phyloP scores from a whole-genome alignment of 176 grass and related monocot species.

The Raddia guianensis region DNA sequence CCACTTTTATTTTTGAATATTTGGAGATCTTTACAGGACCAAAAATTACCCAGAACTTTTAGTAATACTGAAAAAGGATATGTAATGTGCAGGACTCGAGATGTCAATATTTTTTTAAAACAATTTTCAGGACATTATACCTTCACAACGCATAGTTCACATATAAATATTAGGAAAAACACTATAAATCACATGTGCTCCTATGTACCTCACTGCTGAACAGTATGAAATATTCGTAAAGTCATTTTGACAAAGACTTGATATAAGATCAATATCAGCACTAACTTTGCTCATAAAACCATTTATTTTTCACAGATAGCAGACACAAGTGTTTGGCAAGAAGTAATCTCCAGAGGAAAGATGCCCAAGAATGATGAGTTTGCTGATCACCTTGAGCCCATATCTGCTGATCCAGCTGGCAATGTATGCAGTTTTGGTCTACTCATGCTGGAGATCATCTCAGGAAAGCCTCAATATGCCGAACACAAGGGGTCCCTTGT shows the following conservation, averaged over 20 bases:
- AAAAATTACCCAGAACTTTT: slow-evolving; percentile 1
- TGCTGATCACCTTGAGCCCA: slow-evolving; percentile 46
- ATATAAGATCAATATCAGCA: neutral
- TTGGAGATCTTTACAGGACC: neutral
- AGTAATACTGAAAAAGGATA: slow-evolving; percentile 8
- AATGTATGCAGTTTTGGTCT: slow-evolving; percentile 93
- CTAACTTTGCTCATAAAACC: slow-evolving; percentile 11
- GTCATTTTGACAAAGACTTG: neutral
- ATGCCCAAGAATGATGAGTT: slow-evolving; percentile 47
- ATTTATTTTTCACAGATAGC: slow-evolving; percentile 58
- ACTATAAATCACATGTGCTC: neutral
- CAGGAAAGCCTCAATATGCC: slow-evolving; percentile 73
- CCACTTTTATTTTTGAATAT: slow-evolving; percentile 18
- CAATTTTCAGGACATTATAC: slow-evolving; percentile 19
- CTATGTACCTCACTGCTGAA: slow-evolving; percentile 6
- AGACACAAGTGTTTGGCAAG: slow-evolving; percentile 81
- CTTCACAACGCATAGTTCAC: slow-evolving; percentile 29
- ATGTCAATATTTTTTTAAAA: slow-evolving; percentile 18
- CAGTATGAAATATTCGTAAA: slow-evolving; percentile 11
- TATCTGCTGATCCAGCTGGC: slow-evolving; percentile 68
- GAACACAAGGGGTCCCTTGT: slow-evolving; percentile 64
- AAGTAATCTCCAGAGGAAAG: slow-evolving; percentile 62
- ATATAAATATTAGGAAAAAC: slow-evolving; percentile 11
- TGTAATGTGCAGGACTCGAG: neutral
- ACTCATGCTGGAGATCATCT: slow-evolving; percentile 91